phyloP scores from a whole-genome alignment of 2,329 filamentous ascomycete species.

The Fusarium sp. region DNA sequence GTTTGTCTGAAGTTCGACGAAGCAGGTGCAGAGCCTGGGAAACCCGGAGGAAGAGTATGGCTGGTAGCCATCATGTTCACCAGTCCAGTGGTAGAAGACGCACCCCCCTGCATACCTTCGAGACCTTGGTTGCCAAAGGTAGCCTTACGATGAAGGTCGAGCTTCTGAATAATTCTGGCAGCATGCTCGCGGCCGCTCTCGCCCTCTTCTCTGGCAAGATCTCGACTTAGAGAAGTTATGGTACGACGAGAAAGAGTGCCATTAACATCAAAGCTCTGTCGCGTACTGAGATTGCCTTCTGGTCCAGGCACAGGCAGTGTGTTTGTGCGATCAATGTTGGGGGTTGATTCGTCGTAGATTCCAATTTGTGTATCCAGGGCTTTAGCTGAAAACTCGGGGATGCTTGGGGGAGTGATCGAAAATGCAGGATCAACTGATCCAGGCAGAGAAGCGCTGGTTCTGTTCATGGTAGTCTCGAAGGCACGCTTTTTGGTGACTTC shows the following conservation, averaged over 20 bases:
- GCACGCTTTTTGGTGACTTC: constrained; percentile 94
- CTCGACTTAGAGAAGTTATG: constrained; percentile 63
- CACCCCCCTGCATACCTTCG: constrained; percentile 53
- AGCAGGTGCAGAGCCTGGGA: constrained; percentile 51
- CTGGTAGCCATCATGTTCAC: constrained; percentile 88
- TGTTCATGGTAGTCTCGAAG: constrained; percentile 76
- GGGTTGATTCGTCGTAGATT: constrained; percentile 62
- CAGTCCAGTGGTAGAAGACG: constrained; percentile 72
- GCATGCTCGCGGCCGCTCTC: constrained; percentile 84
- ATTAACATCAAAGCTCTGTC: constrained; percentile 79
- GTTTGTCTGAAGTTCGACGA: constrained; percentile 46
- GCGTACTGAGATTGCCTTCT: constrained; percentile 65
- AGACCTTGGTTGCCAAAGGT: constrained; percentile 62
- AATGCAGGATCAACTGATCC: constrained; percentile 80
- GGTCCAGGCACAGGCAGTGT: constrained; percentile 72
- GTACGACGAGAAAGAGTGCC: constrained; percentile 63
- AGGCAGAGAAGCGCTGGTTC: constrained; percentile 59
- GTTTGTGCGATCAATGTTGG: constrained; percentile 67
- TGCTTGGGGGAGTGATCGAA: constrained; percentile 87
- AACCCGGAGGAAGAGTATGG: constrained; percentile 79
- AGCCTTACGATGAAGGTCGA: constrained; percentile 87
- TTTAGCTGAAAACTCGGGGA: constrained; percentile 91
- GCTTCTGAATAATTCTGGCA: constrained; percentile 89
- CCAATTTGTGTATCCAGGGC: constrained; percentile 72
- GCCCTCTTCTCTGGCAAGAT: constrained; percentile 71